phyloP scores from a whole-genome alignment of 1,284 basidiomycete species.

The Schizophyllum amplum region DNA sequence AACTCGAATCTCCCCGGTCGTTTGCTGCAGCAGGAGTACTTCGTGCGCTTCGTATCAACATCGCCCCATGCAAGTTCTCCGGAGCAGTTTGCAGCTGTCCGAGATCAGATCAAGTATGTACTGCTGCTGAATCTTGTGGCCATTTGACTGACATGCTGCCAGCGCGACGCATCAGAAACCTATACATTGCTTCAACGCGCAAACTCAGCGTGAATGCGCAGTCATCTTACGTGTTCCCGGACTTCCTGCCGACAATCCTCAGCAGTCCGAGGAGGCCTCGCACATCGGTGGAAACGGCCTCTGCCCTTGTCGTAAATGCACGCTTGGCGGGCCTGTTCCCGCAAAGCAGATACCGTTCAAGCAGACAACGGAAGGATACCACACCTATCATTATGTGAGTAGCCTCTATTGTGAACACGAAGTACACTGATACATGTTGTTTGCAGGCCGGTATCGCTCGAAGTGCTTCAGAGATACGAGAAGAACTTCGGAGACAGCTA shows the following conservation, averaged over 20 bases:
- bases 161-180: slow-evolving; percentile 1
- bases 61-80: slow-evolving; percentile 6
- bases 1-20: slow-evolving; percentile 5
- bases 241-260: slow-evolving; percentile 7
- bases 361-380: too few species aligned
- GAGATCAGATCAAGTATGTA: neutral
- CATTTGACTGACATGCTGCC: neutral
- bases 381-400: too few species aligned
- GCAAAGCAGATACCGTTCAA: too few species aligned
- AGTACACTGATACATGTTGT: too few species aligned
- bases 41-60: slow-evolving; percentile 7
- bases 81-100: slow-evolving; percentile 4
- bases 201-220: neutral
- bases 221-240: slow-evolving; percentile 1
- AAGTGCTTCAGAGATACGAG: neutral
- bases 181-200: neutral
- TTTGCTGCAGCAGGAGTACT: slow-evolving; percentile 10
- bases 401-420: too few species aligned
- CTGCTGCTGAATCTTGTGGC: neutral
- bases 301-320: slow-evolving; percentile 1
- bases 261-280: slow-evolving; percentile 4
- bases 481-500: neutral
- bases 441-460: neutral
- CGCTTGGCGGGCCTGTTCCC: slow-evolving; percentile 3
- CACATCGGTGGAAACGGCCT: slow-evolving; percentile 3